Base-by-base conservation (phyloP, 768 basidiomycete species). In the Boletus pseudo-olivaceus region DNA sequence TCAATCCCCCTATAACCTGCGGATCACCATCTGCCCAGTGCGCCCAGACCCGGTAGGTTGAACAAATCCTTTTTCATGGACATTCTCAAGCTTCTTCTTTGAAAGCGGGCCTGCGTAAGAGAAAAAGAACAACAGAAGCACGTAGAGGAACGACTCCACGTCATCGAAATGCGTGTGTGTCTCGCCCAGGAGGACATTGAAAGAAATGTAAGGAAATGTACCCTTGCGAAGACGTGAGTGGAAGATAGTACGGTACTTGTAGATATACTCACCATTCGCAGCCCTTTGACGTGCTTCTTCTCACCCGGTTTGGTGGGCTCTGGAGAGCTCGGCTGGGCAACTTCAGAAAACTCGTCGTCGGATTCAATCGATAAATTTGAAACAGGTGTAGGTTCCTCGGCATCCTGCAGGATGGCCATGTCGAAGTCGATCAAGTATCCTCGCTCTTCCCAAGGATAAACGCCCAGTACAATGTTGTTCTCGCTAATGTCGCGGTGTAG, bases 101-200 rank as follows among this genome's bases (percentile, higher is more conserved):
- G 42, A 1, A 6, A 62, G 57, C 0, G 62, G 55, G 0, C 54
- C 43, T 1, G 34, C 42, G 12, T 61, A 59, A 0, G 54, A 53
- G 20, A 59, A 55, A 35, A 59, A 57, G 46, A 62, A 63, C 8
- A 63, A 41, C 4, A 59, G 32, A 2, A 59, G 41, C 1, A 63
- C 57, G 17, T 61, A 63, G 26, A 61, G 49, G 23, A 63, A 57
- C 2, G 60, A 62, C 9, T 59, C 60, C 19, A 63, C 39, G 4
- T 62, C 55, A 42, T 62, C 54, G 1, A 47, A 55, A 6, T 49
- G 49, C 0, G 55, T 55, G 40, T 55, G 40, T 57, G 55, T n/a
- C 4, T 29, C 5, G 17, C 53, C 53, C 3, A 15, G 14, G 6
- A 61, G 55, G 4, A 62, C 55, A 2, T 48, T 55, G 19, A 33